phyloP scores from a whole-genome alignment of 345 rosid genomes.

The Acer saccharum region DNA sequence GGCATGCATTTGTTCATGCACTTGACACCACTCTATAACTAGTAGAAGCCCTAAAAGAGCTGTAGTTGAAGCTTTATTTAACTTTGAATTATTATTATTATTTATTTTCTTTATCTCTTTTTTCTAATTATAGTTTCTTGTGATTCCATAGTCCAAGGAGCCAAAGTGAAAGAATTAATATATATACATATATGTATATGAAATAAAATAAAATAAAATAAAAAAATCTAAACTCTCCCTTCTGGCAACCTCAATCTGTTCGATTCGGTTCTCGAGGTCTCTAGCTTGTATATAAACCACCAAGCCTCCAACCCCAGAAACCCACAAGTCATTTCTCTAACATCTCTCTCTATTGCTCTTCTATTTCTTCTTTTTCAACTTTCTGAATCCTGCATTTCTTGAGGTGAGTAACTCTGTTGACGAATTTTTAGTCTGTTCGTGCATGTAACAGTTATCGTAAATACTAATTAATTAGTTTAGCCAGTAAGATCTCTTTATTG shows the following conservation, averaged over 20 bases:
- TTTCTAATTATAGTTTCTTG: conserved; percentile 27
- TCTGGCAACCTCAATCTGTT: conserved; percentile 28
- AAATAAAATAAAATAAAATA: conserved; percentile 22
- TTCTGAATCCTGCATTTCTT: too few species aligned
- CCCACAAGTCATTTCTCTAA: conserved; percentile 20
- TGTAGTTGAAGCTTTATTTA: conserved; percentile 26
- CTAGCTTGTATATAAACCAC: not conserved
- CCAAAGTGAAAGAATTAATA: conserved; percentile 34
- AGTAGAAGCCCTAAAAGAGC: conserved; percentile 24
- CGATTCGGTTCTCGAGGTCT: conserved; percentile 28
- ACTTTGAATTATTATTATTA: conserved; percentile 13
- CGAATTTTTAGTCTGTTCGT: too few species aligned
- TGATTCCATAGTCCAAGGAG: conserved; percentile 39
- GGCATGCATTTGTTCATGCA: conserved; percentile 2
- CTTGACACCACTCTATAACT: conserved; percentile 19
- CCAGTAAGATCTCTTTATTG: not conserved
- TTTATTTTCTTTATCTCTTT: conserved; percentile 22
- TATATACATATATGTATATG: too few species aligned
- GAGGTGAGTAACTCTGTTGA: too few species aligned
- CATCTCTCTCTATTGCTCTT: not conserved
- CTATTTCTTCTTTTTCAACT: too few species aligned
- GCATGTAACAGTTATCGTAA: too few species aligned
- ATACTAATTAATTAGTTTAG: not conserved
- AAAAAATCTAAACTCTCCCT: conserved; percentile 28
- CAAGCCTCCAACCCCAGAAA: conserved; percentile 17